Conservation (phyloP, 2,329 filamentous ascomycete genomes). For the Exophiala oligosperma region DNA sequence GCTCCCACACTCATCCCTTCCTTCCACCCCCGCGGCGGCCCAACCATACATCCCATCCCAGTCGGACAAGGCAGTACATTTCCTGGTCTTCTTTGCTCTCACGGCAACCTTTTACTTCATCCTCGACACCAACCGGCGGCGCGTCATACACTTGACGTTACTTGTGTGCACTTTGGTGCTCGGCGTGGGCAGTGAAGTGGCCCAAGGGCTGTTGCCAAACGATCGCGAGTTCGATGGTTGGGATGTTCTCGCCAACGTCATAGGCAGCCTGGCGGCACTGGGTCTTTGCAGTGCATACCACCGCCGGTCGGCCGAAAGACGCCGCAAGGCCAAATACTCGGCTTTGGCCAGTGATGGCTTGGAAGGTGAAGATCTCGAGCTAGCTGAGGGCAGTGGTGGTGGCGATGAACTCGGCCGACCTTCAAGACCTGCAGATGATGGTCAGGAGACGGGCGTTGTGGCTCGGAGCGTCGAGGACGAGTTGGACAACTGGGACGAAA, state of each 20-base stretch:
- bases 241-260: conserved; percentile 84
- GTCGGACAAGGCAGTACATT: conserved; percentile 89
- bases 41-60: conserved; percentile 55
- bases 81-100: conserved; percentile 84
- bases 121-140: conserved; percentile 83
- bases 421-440: not conserved
- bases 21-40: conserved; percentile 30
- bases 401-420: conserved; percentile 9
- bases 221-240: conserved; percentile 72
- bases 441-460: conserved; percentile 30
- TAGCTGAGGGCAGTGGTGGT: conserved; percentile 46
- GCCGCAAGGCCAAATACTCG: conserved; percentile 72
- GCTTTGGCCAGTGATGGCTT: conserved; percentile 57
- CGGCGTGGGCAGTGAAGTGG: conserved; percentile 58
- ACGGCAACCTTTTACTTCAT: conserved; percentile 93
- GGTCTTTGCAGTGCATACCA: conserved; percentile 88
- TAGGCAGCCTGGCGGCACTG: conserved; percentile 72
- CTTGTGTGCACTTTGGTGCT: conserved; percentile 70
- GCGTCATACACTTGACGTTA: conserved; percentile 80
- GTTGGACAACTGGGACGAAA: conserved; percentile 93
- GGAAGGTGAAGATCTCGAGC: conserved; percentile 67
- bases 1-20: conserved; percentile 51
- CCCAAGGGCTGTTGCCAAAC: conserved; percentile 67
- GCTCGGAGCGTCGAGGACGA: conserved; percentile 68
- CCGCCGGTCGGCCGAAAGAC: conserved; percentile 89